Evolutionary conservation across 2,329 filamentous ascomycete species (phyloP), one percentile per base, ranked within the genome.

Genomic region (Orbilia oligospora): DNA sequence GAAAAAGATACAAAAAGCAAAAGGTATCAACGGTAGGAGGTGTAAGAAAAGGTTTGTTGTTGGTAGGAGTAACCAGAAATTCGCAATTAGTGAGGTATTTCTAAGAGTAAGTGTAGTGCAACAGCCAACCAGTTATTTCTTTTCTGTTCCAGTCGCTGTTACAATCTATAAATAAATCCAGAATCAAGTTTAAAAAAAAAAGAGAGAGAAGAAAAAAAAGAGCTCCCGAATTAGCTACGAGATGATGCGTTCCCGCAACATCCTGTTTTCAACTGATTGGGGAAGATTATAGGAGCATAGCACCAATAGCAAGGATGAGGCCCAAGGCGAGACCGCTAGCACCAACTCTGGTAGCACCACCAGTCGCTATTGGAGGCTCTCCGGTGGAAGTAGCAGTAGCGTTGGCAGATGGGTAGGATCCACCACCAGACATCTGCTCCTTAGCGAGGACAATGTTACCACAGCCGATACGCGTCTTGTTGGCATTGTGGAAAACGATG

Each of bases 391-490:
- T 65, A 38, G 53, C 30, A 14, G 22, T 65, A 38, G 53, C 30
- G 20, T 49, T 51, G 10, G 49, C 12, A 24, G 53, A 51, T 53
- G 63, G 44, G 64, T 33, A 56, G 8, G 67, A 30, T 30, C n/a
- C 12, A 16, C 12, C n/a, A 38, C 16, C 12, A 46, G 48, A 27
- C n/a, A 16, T 18, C 30, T n/a, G 12, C n/a, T n/a, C 53, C 71
- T 12, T 65, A 71, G 22, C 71, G 63, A 84, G 78, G 27, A 82
- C 83, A 82, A 91, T 91, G 86, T 90, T 90, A 84, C 89, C 90
- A 82, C 90, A 92, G 8, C 87, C 87, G 81, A 91, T 88, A 79
- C 90, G 88, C 0, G 88, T 91, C 81, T 86, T 85, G 80, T 81
- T 76, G 69, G 48, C 41, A n/a, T 87, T 90, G 85, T 92, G 90